phyloP scores from a whole-genome alignment of 2,329 filamentous ascomycete species.

The Myotisia sp. region DNA sequence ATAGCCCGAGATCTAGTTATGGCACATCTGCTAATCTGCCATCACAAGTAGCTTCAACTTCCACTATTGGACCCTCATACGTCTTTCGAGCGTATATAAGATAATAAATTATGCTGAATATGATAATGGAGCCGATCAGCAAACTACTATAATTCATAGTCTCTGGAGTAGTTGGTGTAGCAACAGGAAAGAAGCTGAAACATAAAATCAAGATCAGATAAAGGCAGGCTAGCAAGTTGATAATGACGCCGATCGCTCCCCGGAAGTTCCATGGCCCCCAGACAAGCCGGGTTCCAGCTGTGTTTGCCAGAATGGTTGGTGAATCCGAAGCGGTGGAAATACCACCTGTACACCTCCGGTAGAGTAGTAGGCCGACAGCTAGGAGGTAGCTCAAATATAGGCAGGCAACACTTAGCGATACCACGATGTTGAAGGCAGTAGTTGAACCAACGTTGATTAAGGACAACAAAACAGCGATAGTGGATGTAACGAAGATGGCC shows the following conservation, averaged over 20 bases:
- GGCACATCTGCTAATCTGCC: no score
- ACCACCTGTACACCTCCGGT: conserved; percentile 23
- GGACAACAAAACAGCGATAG: conserved; percentile 24
- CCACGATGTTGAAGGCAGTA: conserved; percentile 40
- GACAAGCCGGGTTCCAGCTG: conserved; percentile 16
- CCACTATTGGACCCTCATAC: conserved; percentile 19
- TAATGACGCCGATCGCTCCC: conserved; percentile 16
- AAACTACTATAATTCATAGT: conserved; percentile 32
- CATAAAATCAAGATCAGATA: conserved; percentile 21
- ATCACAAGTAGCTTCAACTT: conserved; percentile 8
- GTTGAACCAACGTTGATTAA: conserved; percentile 41
- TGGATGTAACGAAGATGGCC: conserved; percentile 21
- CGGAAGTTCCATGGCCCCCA: conserved; percentile 15
- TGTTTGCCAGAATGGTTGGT: conserved; percentile 11
- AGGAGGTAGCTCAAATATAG: conserved; percentile 41
- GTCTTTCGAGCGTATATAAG: conserved; percentile 17
- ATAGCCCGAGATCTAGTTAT: no score
- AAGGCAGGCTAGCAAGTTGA: conserved; percentile 24
- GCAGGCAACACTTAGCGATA: conserved; percentile 38
- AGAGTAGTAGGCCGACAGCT: conserved; percentile 31
- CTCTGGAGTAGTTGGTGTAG: conserved; percentile 19
- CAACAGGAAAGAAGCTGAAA: conserved; percentile 23
- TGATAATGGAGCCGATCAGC: conserved; percentile 27
- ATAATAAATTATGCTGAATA: conserved; percentile 30
- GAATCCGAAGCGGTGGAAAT: conserved; percentile 13